phyloP scores from a whole-genome alignment of 306 rosid species.

The Cicer judaicum region DNA sequence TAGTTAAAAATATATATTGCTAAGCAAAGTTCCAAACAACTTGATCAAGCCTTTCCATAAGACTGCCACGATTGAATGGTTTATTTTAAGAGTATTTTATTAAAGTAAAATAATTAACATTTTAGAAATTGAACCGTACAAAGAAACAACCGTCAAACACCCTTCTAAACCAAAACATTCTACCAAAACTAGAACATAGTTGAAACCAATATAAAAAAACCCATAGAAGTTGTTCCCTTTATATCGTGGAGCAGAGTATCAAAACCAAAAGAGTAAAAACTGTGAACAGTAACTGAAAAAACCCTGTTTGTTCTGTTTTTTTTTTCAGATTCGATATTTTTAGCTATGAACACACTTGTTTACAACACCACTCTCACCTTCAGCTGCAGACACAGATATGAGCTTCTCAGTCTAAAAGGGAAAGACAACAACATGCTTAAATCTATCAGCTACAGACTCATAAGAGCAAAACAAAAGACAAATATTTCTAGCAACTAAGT shows the following conservation, averaged over 20 bases:
- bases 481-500: constrained; percentile 55
- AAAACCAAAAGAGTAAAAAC: background rate
- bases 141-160: constrained; percentile 42
- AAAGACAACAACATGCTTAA: constrained; percentile 21
- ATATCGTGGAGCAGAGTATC: background rate
- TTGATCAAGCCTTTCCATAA: too few species aligned
- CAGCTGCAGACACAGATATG: constrained; percentile 58
- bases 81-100: too few species aligned
- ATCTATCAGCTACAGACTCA: constrained; percentile 57
- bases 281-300: background rate
- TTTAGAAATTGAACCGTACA: background rate
- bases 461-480: constrained; percentile 61
- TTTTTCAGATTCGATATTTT: too few species aligned
- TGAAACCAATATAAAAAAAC: constrained; percentile 1
- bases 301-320: background rate
- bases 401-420: constrained; percentile 45
- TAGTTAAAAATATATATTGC: too few species aligned
- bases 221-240: background rate
- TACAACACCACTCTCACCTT: constrained; percentile 52
- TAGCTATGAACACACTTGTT: constrained; percentile 52
- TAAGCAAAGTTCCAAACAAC: too few species aligned
- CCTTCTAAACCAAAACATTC: background rate
- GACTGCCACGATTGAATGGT: too few species aligned
- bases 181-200: background rate
- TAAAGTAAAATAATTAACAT: too few species aligned